Percentiles rank a stretch among this genome's conserved stretches.
Conservation (phyloP, 305 asterid genomes). For the Andrographis paniculata region DNA sequence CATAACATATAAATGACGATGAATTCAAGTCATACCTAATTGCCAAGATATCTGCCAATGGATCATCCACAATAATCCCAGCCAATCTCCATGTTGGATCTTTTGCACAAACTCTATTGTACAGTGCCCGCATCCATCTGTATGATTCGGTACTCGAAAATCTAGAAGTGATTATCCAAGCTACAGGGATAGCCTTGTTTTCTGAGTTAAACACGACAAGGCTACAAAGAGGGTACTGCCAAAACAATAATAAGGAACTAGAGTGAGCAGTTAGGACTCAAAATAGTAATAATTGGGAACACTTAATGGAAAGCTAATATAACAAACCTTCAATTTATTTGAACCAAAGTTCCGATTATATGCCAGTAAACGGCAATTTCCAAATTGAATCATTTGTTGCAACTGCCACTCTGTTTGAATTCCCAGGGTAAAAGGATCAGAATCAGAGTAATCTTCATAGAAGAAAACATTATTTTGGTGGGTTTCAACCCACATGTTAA, state of each 20-base stretch:
- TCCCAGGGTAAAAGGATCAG: conserved; percentile 74
- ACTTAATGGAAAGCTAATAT: conserved; percentile 15
- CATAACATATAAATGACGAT: neutral
- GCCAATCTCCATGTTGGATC: conserved; percentile 95
- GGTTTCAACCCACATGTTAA: conserved; percentile 68
- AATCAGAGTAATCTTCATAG: conserved; percentile 73
- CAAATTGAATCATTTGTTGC: conserved; percentile 91
- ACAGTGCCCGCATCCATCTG: conserved; percentile 91
- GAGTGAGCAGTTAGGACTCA: conserved; percentile 15
- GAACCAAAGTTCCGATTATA: conserved; percentile 71
- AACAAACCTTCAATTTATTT: conserved; percentile 72
- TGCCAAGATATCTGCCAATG: conserved; percentile 54
- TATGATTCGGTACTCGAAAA: conserved; percentile 52
- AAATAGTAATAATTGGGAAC: too few relatives aligned
- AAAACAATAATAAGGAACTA: conserved; percentile 28
- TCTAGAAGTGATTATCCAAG: conserved; percentile 78
- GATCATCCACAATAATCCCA: conserved; percentile 88
- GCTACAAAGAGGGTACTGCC: conserved; percentile 82
- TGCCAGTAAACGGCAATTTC: conserved; percentile 68
- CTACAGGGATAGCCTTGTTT: conserved; percentile 97
- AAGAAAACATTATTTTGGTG: conserved; percentile 71
- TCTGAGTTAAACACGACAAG: conserved; percentile 93
- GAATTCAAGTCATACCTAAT: conserved; percentile 43
- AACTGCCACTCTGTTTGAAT: conserved; percentile 98
- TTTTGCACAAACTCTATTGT: conserved; percentile 68